Base-by-base conservation (phyloP, 331 rosid genomes). In the Rosa hybrid region DNA sequence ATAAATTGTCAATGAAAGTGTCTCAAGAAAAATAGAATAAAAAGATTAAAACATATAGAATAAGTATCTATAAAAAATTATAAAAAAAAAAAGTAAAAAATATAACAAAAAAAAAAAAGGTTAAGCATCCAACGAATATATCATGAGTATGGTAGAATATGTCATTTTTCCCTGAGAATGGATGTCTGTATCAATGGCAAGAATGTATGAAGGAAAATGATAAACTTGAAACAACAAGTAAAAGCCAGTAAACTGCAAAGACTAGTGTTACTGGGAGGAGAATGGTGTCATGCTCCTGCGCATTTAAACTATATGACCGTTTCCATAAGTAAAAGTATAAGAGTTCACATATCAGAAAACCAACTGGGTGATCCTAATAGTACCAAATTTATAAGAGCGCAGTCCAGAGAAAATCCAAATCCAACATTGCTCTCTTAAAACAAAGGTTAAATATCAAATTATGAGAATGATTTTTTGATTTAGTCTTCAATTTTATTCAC, bases 1-100 rank as follows among this genome's bases (percentile, higher is more conserved):
- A 80, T 12, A 56, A 64, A 71, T 45, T 45, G 77, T 46, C 72
- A 71, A 45, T 20, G 45, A 3, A 70, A 34, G 77, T 3, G 17
- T 45, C 13, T 73, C 25, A 17, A 11, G 68, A 60, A 73, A 25
- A 27, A 4, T 69, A 69, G n/a, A 42, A 16, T 41, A 11, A 42
- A 41, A 69, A 69, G 0, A 42, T 8, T 17, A 18, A 38, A 14
- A 68, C 16, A 5, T 16, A 18, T 34, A 34, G 39, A 34, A 34
- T 11, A 20, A 13, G 21, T 18, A 42, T 38, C 30, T 1, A 41
- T 9, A 5, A 5, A 41, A 41, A n/a, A n/a, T n/a, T n/a, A n/a
- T n/a, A n/a, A n/a, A 39, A 41, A 12, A 30, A 1, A 30, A 30
- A 30, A 30, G 34, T 30, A 30, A 18, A 50, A 17, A 20, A 2